Evolutionary conservation across 2,329 filamentous ascomycete genomes (phyloP).

Genomic region (Ophiostoma sp.): DNA sequence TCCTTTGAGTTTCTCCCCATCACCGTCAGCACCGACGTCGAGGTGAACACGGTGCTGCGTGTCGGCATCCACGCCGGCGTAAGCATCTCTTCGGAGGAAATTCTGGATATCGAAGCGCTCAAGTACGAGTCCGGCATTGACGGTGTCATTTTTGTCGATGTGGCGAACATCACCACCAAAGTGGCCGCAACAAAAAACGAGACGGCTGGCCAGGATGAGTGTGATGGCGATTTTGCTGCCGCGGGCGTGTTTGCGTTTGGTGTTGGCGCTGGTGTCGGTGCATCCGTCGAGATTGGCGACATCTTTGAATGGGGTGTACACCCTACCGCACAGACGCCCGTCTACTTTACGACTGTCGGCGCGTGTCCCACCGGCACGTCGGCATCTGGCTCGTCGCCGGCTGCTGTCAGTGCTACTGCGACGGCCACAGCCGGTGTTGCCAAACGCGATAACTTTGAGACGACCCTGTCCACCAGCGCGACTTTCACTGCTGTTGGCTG

Average conservation of each 20-base stretch:
- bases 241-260: background rate
- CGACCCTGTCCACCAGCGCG: conserved; percentile 38
- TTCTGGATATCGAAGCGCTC: background rate
- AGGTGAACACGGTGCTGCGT: background rate
- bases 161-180: background rate
- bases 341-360: background rate
- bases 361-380: background rate
- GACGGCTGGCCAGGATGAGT: conserved; percentile 26
- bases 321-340: background rate
- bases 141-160: background rate
- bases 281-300: background rate
- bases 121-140: background rate
- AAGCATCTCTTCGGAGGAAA: background rate
- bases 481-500: conserved; percentile 45
- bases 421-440: background rate
- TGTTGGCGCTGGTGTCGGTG: conserved; percentile 27
- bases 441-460: conserved; percentile 23
- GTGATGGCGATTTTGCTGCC: background rate
- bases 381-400: background rate
- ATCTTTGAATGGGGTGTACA: background rate
- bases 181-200: conserved; percentile 12
- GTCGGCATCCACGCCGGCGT: background rate
- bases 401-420: background rate
- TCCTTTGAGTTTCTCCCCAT: background rate
- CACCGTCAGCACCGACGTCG: background rate